These are phyloP conservation scores for Candida arabinofermentans DNA, from an alignment of 805 yeast genomes.

Conservation along the genomic window DNA sequence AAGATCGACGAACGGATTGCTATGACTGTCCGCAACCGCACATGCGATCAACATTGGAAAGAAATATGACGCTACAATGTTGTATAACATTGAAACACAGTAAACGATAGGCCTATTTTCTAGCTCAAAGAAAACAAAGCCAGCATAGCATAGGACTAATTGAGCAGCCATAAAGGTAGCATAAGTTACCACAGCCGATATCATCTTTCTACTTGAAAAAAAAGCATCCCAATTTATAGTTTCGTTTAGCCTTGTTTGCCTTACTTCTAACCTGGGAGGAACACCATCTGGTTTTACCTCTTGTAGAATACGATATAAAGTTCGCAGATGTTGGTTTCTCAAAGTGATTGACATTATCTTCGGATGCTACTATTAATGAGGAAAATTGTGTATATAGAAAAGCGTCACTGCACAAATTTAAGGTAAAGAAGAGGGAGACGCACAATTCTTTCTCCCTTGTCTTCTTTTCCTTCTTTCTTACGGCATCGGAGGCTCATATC, in stretches of 20 bases:
- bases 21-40: slow-evolving; percentile 21
- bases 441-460: background rate
- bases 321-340: background rate
- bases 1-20: slow-evolving; percentile 22
- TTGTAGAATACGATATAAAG: slow-evolving; percentile 2
- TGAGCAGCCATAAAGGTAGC: slow-evolving; percentile 24
- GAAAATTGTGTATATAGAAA: background rate
- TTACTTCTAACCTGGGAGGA: slow-evolving; percentile 3
- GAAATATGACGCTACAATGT: slow-evolving; percentile 24
- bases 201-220: slow-evolving; percentile 18
- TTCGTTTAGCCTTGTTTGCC: slow-evolving; percentile 13
- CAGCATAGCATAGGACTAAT: slow-evolving; percentile 24
- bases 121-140: slow-evolving; percentile 25
- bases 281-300: background rate
- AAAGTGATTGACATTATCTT: background rate
- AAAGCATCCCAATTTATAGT: slow-evolving; percentile 26
- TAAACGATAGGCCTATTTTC: slow-evolving; percentile 22
- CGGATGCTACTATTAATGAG: background rate
- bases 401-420: background rate
- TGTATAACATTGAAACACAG: slow-evolving; percentile 21
- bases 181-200: slow-evolving; percentile 17
- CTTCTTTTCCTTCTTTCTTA: background rate
- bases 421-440: background rate
- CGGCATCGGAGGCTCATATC: slow-evolving; percentile 2
- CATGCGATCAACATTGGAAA: slow-evolving; percentile 24